Evolutionary conservation across 805 yeast species (phyloP).

Genomic region (Candida fluviatilis): DNA sequence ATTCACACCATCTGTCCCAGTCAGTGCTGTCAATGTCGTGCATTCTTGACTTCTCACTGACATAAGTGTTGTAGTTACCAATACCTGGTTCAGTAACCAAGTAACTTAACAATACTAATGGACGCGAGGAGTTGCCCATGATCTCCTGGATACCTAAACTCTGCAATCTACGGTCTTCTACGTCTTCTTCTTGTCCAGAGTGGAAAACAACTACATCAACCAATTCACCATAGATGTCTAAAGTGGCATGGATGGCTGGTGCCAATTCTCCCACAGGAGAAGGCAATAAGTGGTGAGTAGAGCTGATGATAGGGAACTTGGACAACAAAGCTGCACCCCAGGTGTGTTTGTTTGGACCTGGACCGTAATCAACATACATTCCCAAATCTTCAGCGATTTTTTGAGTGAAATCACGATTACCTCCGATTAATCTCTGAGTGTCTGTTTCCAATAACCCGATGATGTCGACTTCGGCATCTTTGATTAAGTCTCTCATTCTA

Average conservation of each 20-base stretch:
- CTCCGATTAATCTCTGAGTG: constrained; percentile 90
- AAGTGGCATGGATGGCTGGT: constrained; percentile 95
- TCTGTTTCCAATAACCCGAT: constrained; percentile 90
- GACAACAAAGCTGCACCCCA: constrained; percentile 96
- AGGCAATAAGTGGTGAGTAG: constrained; percentile 88
- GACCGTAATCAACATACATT: constrained; percentile 95
- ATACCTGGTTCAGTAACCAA: constrained; percentile 81
- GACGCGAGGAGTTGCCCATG: constrained; percentile 79
- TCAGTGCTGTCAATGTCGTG: constrained; percentile 90
- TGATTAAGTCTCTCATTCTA: constrained; percentile 78
- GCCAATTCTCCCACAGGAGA: constrained; percentile 98
- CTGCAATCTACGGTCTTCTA: constrained; percentile 86
- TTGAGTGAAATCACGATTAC: constrained; percentile 92
- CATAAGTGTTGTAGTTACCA: constrained; percentile 92
- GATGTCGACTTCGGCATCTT: constrained; percentile 85
- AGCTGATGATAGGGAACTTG: constrained; percentile 87
- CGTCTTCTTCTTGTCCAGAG: constrained; percentile 97
- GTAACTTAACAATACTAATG: constrained; percentile 84
- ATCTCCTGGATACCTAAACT: constrained; percentile 68
- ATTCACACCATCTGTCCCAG: constrained; percentile 99
- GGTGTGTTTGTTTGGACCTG: constrained; percentile 96
- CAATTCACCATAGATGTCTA: constrained; percentile 80
- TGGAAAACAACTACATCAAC: constrained; percentile 97
- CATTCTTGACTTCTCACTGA: constrained; percentile 80
- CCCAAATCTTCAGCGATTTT: constrained; percentile 87